Evolutionary conservation across 768 basidiomycete species (phyloP), one percentile per base, ranked within the genome.

Genomic region (Boletus tylopilopsis): DNA sequence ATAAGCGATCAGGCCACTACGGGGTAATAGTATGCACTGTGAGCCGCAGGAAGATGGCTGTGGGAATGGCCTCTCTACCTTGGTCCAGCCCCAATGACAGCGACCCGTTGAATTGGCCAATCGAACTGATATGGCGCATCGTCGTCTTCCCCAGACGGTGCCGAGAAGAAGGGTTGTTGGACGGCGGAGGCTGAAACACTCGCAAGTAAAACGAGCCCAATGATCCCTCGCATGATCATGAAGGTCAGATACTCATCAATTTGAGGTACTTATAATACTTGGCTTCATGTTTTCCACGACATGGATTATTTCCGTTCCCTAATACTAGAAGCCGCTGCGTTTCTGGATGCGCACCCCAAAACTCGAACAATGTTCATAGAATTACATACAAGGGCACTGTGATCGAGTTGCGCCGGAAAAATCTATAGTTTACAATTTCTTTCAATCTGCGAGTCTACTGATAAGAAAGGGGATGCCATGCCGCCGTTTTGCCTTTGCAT

Each of bases 351-450:
- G 29, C 29, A 29, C 13, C 29, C 29, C 1, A 29, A 29, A 5
- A 29, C 29, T 5, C 29, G 29, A 29, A 29, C 11, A 5, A 30
- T 23, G 13, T 6, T 13, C 18, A 35, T 56, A 57, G 13, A 54
- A 35, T 53, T 55, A 64, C 55, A 60, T 49, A 41, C 43, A 39
- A 37, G 1, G 12, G 18, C 11, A 13, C 29, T 30, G 29, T 13
- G 13, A 30, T 30, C 29, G 10, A 13, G 2, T 11, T 11, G 42
- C 8, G 22, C 38, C 23, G 45, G 34, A 38, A 27, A 10, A n/a
- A n/a, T 36, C 13, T 30, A 37, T 45, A 35, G 23, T 53, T 42
- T 56, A 49, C 35, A 38, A 13, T 38, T 39, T 47, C 29, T 45
- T 29, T 50, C 12, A 18, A 6, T 41, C 39, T 34, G 38, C 35